These are phyloP conservation scores for Debaryomyces maramus DNA, from an alignment of 805 yeast species.

Conservation along the genomic window DNA sequence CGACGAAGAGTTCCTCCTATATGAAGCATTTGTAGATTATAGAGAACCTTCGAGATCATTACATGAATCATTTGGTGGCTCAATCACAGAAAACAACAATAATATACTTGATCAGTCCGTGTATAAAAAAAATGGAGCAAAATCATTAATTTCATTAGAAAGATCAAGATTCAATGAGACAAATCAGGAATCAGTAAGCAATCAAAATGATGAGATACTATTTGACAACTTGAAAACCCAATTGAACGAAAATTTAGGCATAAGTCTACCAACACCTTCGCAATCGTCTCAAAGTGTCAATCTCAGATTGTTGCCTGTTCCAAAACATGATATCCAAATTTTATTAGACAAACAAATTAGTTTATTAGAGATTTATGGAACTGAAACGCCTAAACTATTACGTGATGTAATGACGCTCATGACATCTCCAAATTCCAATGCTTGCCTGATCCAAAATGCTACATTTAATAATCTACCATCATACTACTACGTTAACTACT, in stretches of 20 bases:
- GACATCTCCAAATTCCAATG: constrained; percentile 46
- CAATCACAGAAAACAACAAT: not conserved
- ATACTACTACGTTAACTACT: constrained; percentile 57
- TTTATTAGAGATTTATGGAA: constrained; percentile 51
- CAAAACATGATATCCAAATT: constrained; percentile 51
- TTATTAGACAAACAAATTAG: constrained; percentile 55
- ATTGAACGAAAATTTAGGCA: constrained; percentile 9
- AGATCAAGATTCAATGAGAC: not conserved
- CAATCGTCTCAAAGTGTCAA: constrained; percentile 4
- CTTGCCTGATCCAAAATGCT: constrained; percentile 32
- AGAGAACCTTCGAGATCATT: constrained; percentile 26
- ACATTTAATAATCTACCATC: constrained; percentile 32
- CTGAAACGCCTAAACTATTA: constrained; percentile 47
- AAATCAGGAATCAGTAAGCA: not conserved
- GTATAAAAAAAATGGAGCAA: too few relatives aligned
- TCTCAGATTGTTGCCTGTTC: constrained; percentile 34
- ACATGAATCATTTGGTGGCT: constrained; percentile 16
- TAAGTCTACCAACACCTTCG: constrained; percentile 11
- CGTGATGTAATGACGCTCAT: constrained; percentile 42
- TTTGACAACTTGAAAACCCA: constrained; percentile 16
- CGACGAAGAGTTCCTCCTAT: constrained; percentile 35
- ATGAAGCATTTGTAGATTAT: constrained; percentile 35
- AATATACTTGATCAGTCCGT: not conserved
- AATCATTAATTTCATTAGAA: not conserved
- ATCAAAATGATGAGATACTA: constrained; percentile 14